A percentile compares a stretch with the other conserved stretches of the same genome.
phyloP scores from a whole-genome alignment of 805 yeast genomes.

The Kodamaea restingae region DNA sequence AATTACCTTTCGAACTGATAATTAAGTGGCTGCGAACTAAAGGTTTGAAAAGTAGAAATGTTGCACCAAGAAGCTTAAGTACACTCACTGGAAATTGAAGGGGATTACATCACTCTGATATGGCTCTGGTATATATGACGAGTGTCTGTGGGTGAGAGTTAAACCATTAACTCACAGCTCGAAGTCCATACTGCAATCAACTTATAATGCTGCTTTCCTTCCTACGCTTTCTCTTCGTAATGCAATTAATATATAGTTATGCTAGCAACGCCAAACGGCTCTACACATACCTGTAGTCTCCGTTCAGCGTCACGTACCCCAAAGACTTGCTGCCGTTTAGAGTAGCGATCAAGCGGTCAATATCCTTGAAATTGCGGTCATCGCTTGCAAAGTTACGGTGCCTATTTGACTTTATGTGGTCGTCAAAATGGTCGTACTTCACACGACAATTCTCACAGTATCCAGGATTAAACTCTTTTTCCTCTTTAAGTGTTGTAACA shows the following conservation, averaged over 20 bases:
- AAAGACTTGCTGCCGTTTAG: slow-evolving; percentile 41
- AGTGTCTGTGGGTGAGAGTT: too few species aligned
- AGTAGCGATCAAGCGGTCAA: slow-evolving; percentile 65
- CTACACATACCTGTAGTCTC: slow-evolving; percentile 28
- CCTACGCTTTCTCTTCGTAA: too few species aligned
- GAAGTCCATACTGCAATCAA: too few species aligned
- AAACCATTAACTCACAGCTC: too few species aligned
- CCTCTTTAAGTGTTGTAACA: slow-evolving; percentile 20
- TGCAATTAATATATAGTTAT: slow-evolving; percentile 2
- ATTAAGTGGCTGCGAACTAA: too few species aligned
- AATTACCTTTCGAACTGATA: neutral
- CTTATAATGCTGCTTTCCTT: too few species aligned
- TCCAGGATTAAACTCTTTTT: slow-evolving; percentile 51
- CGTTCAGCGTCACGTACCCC: slow-evolving; percentile 41
- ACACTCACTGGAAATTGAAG: too few species aligned
- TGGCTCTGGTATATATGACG: too few species aligned
- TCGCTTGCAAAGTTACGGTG: slow-evolving; percentile 78
- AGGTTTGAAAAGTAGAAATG: too few species aligned
- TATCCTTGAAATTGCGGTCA: slow-evolving; percentile 65
- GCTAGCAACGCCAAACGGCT: neutral
- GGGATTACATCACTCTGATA: too few species aligned
- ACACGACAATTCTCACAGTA: slow-evolving; percentile 93
- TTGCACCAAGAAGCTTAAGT: too few species aligned
- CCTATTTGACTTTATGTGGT: slow-evolving; percentile 63
- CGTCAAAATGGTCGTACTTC: slow-evolving; percentile 73